Evolutionary conservation across 352 stramenopile species (phyloP).

Genomic region (Phytophthora meadii): DNA sequence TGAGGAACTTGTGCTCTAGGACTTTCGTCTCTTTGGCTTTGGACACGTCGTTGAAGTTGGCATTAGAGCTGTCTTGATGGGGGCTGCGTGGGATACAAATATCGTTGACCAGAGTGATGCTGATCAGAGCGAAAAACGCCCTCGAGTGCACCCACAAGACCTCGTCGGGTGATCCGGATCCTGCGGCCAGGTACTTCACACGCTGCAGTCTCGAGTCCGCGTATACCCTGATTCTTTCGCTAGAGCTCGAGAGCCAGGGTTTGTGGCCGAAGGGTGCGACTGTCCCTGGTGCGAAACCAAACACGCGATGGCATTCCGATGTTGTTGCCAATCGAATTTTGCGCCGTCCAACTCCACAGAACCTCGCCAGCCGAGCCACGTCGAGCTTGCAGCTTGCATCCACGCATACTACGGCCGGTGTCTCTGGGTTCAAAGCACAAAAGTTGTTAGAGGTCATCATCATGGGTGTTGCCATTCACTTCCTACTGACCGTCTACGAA

Average conservation of each 20-base stretch:
- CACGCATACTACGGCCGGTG: slow-evolving; percentile 59
- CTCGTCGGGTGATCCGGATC: slow-evolving; percentile 51
- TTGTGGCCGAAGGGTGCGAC: slow-evolving; percentile 70
- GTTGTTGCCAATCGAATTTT: slow-evolving; percentile 69
- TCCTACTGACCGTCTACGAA: slow-evolving; percentile 53
- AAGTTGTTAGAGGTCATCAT: no score
- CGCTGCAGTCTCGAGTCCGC: slow-evolving; percentile 42
- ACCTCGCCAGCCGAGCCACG: slow-evolving; percentile 44
- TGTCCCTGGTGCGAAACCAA: slow-evolving; percentile 69
- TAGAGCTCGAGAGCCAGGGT: not conserved
- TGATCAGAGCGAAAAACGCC: slow-evolving; percentile 52
- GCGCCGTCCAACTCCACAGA: slow-evolving; percentile 62
- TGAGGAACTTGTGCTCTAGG: slow-evolving; percentile 69
- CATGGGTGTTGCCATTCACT: no score
- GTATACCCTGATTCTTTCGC: slow-evolving; percentile 39
- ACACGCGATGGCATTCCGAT: slow-evolving; percentile 59
- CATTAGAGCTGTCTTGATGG: not conserved
- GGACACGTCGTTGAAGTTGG: not conserved
- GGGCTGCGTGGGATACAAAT: slow-evolving; percentile 30
- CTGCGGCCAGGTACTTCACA: slow-evolving; percentile 44
- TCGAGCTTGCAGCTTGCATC: slow-evolving; percentile 65
- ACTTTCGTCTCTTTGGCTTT: slow-evolving; percentile 4
- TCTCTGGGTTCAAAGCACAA: slow-evolving; percentile 30
- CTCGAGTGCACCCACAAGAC: slow-evolving; percentile 52
- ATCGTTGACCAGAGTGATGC: slow-evolving; percentile 36